Evolutionary conservation across 2,329 filamentous ascomycete genomes (phyloP), one percentile per base, ranked within the genome.

Genomic region (Nemania serpens): DNA sequence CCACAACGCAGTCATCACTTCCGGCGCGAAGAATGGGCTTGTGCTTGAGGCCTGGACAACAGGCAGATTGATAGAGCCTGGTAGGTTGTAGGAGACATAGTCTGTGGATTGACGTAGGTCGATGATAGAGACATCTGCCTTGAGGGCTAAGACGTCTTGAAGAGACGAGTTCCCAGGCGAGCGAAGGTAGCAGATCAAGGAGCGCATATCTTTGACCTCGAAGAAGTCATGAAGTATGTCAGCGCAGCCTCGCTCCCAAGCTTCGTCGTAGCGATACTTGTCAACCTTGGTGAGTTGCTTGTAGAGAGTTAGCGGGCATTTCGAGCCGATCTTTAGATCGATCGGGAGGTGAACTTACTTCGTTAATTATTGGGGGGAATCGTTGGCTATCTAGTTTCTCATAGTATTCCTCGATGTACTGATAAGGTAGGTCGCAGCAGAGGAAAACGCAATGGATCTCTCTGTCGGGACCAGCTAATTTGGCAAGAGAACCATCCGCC

Each of bases 371-470:
- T 0, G 78, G 70, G 2, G 77, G 80, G 67, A 86, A 86, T 48
- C 81, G 71, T 1, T 75, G 73, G 1, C 75, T 65, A 1, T 76
- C 79, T 11, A 87, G 74, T 65, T 85, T 86, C 25, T 82, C 76
- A 65, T 86, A 88, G 67, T 88, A 88, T 64, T 84, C 82, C 22
- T 79, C 75, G 46, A 88, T 79, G 61, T 88, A 88, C 68, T 88
- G 85, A 64, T 88, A 88, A 0, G 86, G 86, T 25, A 88, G 64
- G 58, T 88, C 86, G 59, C 85, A 87, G 72, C 85, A 88, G 2
- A 87, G 70, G 70, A 88, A 88, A 0, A 85, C 84, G 47, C 82
- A 84, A 61, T 82, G 77, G 1, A 82, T 75, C 51, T 78, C 73
- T 1, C 81, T 81, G 34, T 80, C 76, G 0, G 74, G 69, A 0